Evolutionary conservation across 805 yeast genomes (phyloP), one percentile per base, ranked within the genome.

Genomic region (Monosporozyma yasuniensis): DNA sequence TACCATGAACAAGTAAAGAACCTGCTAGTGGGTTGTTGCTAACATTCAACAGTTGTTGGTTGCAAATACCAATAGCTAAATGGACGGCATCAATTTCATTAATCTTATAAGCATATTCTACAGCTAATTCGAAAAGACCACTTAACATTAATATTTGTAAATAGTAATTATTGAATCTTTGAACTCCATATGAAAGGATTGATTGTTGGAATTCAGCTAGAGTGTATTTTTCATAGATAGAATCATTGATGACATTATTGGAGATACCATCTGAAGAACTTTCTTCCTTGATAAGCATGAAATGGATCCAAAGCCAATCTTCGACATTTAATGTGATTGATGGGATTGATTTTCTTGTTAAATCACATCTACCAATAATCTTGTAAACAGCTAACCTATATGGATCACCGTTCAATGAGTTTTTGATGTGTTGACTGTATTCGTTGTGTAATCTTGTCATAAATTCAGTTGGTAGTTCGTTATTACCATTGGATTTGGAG

Each of bases 241-340:
- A 78, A 46, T 73, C 78, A 27, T 71, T 73, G 25, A 39, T 39
- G 8, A 21, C 11, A 16, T 67, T 73, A 43, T 41, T 50, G 10
- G 37, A 21, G 11, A 23, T 3, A 14, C n/a, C n/a, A 14, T 14
- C 25, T 19, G 30, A 12, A 11, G 19, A 11, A 37, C 25, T n/a
- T 16, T 67, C 68, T 59, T 87, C 91, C 50, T 81, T 78, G 14
- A 86, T 79, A 27, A 91, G 73, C 67, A 81, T 76, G 50, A 93
- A 74, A 67, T 93, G 97, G 63, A 86, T 79, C 99, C 99, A 91
- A 46, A 91, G 66, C 98, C 98, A 91, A 69, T 91, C 98, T 66
- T 91, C 98, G 45, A 90, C 79, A 51, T 95, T 86, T 35, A 81
- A 68, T 37, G 84, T 77, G 28, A 91, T 78, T n/a, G 81, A 65